Base-by-base conservation (phyloP, 805 yeast species). In the Starmerella potacharoeniae region DNA sequence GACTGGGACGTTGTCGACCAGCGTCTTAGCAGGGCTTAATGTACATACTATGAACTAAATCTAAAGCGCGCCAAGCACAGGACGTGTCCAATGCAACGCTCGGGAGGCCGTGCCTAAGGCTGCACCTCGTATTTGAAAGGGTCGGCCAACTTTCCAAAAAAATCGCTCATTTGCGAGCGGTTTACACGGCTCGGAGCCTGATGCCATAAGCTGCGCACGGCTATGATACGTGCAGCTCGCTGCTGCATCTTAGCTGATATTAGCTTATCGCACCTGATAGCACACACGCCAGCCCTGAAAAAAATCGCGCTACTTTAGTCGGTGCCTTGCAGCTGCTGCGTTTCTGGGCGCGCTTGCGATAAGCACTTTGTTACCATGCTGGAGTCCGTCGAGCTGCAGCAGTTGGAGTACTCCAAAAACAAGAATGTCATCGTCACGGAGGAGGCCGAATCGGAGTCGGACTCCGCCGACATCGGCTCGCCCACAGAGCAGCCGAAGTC, bases 1-100 rank as follows among this genome's bases (percentile, higher is more conserved):
- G 82, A 91, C 72, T 93, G 98, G 98, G 77, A 80, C 16, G 57
- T 62, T 30, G 65, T 66, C 8, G 57, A 59, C 45, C 51, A 47
- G 36, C 52, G 65, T 7, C 53, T 57, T 11, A 37, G 49, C 30
- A 46, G 49, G 40, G 49, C 40, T 46, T 46, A 46, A 46, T 46
- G 49, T 46, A 51, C 40, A 42, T 33, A 51, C 13, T 34, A 14
- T 13, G 8, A 33, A 33, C 35, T 37, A n/a, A 22, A 22, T 22
- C 3, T 22, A 22, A 22, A 22, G 22, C 22, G 22, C 22, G 22
- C 22, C 22, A 22, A 22, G 22, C 2, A 22, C 2, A 2, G 22
- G 22, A 22, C 3, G 22, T 22, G 22, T 22, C 3, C 22, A 22
- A 2, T 22, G 22, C 3, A 22, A 3, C 3, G 22, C 22, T 2